A percentile compares a stretch with the other conserved stretches of the same genome.
Evolutionary conservation across 768 basidiomycete genomes (phyloP).

Genomic region (Tricholoma hemisulphureum): DNA sequence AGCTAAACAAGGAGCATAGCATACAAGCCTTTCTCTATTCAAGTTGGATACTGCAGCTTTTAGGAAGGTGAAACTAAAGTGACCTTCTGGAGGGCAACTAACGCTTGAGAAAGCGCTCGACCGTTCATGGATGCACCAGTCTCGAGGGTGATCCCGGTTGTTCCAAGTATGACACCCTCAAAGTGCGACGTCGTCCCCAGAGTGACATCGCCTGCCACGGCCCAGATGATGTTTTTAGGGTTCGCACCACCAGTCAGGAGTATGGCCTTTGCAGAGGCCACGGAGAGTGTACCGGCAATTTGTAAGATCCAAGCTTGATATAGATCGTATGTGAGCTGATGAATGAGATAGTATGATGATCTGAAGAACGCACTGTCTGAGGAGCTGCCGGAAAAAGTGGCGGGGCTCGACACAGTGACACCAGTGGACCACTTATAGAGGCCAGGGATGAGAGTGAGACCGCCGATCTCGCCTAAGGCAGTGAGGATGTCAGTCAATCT

Average conservation of each 20-base stretch:
- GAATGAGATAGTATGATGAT: too few relatives aligned
- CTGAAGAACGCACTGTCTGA: too few relatives aligned
- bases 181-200: neutral
- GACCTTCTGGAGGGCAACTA: conserved; percentile 1
- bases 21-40: neutral
- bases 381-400: neutral
- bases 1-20: neutral
- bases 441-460: too few relatives aligned
- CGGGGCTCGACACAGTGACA: conserved; percentile 12
- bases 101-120: neutral
- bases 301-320: conserved; percentile 5
- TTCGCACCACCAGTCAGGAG: neutral
- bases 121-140: conserved; percentile 6
- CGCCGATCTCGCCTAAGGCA: conserved; percentile 17
- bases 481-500: neutral
- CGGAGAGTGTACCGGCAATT: neutral
- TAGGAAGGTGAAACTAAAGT: conserved; percentile 1
- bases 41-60: neutral
- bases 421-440: conserved; percentile 18
- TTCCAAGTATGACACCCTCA: neutral
- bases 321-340: too few relatives aligned
- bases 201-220: neutral
- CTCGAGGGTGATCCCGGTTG: neutral
- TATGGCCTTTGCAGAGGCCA: neutral
- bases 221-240: conserved; percentile 1